Conservation (phyloP, 2,329 filamentous ascomycete species). For the Penicillium sp. region DNA sequence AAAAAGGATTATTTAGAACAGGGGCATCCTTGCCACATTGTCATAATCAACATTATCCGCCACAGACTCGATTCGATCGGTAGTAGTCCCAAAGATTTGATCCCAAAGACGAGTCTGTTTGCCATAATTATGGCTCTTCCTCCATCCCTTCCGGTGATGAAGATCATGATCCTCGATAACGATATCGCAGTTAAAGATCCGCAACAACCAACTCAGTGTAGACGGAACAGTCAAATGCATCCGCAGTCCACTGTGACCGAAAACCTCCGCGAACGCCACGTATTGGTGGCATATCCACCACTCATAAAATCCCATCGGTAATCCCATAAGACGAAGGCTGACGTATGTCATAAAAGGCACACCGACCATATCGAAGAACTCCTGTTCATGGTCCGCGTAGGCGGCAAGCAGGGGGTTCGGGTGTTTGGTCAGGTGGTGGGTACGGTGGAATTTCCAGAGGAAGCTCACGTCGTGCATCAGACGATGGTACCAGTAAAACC, state of each 20-base stretch:
- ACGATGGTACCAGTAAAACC: conserved; percentile 32
- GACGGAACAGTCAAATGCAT: conserved; percentile 38
- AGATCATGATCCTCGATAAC: conserved; percentile 47
- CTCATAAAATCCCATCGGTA: conserved; percentile 50
- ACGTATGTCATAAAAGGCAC: conserved; percentile 43
- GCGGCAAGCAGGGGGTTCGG: conserved; percentile 44
- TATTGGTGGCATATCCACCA: conserved; percentile 51
- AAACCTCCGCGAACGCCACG: conserved; percentile 38
- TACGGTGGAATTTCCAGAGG: conserved; percentile 48
- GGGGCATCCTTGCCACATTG: conserved; percentile 29
- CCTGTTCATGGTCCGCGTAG: conserved; percentile 47
- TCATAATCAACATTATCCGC: conserved; percentile 36
- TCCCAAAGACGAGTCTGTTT: conserved; percentile 41
- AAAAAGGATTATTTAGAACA: conserved; percentile 20
- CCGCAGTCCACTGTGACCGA: conserved; percentile 27
- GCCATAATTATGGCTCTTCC: conserved; percentile 39
- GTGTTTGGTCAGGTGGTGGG: conserved; percentile 49
- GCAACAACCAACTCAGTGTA: conserved; percentile 38
- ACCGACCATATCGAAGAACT: conserved; percentile 45
- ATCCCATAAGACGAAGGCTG: conserved; percentile 35
- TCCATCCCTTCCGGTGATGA: conserved; percentile 43
- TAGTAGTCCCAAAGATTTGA: conserved; percentile 37
- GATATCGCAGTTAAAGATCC: conserved; percentile 38
- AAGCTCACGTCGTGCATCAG: conserved; percentile 43
- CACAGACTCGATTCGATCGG: conserved; percentile 39